These are phyloP conservation scores for Luffa acutangula DNA, from an alignment of 306 rosid species.

Conservation along the genomic window DNA sequence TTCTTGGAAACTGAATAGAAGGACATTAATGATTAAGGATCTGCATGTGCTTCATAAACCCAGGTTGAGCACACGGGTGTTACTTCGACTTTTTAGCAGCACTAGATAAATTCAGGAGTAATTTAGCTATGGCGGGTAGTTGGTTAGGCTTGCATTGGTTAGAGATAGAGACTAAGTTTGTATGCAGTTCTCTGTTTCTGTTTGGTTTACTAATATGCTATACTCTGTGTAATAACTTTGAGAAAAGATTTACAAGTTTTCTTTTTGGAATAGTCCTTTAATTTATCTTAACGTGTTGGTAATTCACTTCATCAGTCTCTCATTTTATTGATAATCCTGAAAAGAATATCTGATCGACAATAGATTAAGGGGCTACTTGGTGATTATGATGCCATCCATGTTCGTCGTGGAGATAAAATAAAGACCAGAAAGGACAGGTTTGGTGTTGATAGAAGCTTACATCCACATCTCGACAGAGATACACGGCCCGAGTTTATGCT, in stretches of 20 bases:
- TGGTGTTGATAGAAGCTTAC: conserved; percentile 64
- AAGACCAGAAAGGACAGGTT: conserved; percentile 86
- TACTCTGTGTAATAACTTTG: not conserved
- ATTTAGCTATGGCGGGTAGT: not conserved
- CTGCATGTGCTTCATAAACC: not conserved
- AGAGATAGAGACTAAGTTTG: not conserved
- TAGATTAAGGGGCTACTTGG: conserved; percentile 52
- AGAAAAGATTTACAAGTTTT: not conserved
- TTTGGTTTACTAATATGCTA: not conserved
- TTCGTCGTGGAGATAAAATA: conserved; percentile 93
- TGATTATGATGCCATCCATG: conserved; percentile 82
- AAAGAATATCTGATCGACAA: not conserved
- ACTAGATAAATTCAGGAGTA: not conserved
- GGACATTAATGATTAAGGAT: not conserved
- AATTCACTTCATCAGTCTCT: not conserved
- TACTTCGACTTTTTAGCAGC: not conserved
- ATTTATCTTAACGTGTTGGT: not conserved
- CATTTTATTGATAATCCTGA: not conserved
- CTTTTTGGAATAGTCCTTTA: not conserved
- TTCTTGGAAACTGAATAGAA: not conserved
- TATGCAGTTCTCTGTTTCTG: not conserved
- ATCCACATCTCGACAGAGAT: conserved; percentile 94
- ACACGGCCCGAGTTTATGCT: conserved; percentile 76
- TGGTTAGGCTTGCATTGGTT: not conserved
- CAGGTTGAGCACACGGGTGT: not conserved